phyloP scores from a whole-genome alignment of 2,329 filamentous ascomycete genomes.

The Colletotrichum theobromicola region DNA sequence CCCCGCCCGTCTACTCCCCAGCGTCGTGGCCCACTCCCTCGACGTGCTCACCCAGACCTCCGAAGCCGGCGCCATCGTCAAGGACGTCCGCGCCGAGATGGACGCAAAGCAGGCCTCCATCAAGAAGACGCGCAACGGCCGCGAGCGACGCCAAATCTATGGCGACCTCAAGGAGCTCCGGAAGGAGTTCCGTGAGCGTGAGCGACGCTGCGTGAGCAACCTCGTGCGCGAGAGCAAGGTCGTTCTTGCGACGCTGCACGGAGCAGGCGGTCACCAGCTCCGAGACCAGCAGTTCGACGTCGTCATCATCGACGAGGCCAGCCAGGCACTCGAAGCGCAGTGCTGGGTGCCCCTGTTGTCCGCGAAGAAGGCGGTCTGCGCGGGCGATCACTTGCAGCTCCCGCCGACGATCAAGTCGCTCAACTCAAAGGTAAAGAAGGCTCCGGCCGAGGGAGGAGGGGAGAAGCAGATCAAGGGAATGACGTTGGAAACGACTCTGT shows the following conservation, averaged over 20 bases:
- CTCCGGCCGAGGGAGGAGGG: slow-evolving; percentile 32
- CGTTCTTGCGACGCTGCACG: slow-evolving; percentile 90
- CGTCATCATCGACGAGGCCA: slow-evolving; percentile 94
- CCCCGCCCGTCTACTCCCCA: slow-evolving; percentile 86
- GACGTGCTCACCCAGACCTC: slow-evolving; percentile 91
- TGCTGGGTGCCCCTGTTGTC: slow-evolving; percentile 91
- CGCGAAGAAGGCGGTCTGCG: slow-evolving; percentile 85
- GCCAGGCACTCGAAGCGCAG: slow-evolving; percentile 93
- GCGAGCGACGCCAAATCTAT: slow-evolving; percentile 83
- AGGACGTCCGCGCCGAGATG: slow-evolving; percentile 90
- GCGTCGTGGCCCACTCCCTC: slow-evolving; percentile 86
- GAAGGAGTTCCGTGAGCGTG: slow-evolving; percentile 86
- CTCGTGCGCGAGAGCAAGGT: slow-evolving; percentile 82
- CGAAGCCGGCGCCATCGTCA: slow-evolving; percentile 86
- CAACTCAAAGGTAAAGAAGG: slow-evolving; percentile 53
- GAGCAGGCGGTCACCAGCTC: slow-evolving; percentile 85
- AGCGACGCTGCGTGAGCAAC: slow-evolving; percentile 79
- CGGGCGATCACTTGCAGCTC: slow-evolving; percentile 92
- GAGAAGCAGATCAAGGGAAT: slow-evolving; percentile 53
- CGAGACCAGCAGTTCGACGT: slow-evolving; percentile 86
- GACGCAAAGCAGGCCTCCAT: slow-evolving; percentile 89
- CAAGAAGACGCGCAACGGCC: slow-evolving; percentile 82
- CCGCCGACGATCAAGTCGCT: slow-evolving; percentile 92
- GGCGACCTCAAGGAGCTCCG: slow-evolving; percentile 82
- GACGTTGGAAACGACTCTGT: slow-evolving; percentile 86